Conservation (phyloP, 1,139 yeast genomes). For the Debaryomyces coudertii region DNA sequence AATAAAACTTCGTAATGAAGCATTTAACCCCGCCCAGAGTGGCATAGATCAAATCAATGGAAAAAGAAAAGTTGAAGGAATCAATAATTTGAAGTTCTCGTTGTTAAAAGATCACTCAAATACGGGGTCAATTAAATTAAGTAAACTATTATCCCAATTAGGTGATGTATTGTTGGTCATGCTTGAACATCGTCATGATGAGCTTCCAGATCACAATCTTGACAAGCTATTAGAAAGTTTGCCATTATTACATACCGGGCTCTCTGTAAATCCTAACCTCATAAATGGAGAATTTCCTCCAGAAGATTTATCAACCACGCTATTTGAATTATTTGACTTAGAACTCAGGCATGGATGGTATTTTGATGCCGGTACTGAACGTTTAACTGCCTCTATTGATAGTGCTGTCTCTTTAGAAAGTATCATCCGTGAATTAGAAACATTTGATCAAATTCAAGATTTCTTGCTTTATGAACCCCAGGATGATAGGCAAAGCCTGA, state of each 20-base stretch:
- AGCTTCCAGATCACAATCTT: constrained; percentile 22
- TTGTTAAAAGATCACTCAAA: constrained; percentile 23
- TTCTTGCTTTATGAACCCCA: constrained; percentile 22
- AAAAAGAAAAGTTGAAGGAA: constrained; percentile 14
- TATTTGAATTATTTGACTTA: constrained; percentile 46
- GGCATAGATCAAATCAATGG: constrained; percentile 8
- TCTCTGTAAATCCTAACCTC: constrained; percentile 73
- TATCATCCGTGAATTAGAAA: constrained; percentile 32
- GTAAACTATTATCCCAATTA: constrained; percentile 44
- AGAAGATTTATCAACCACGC: constrained; percentile 34
- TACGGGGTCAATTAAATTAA: constrained; percentile 27
- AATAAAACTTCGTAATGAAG: constrained; percentile 20
- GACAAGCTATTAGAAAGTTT: constrained; percentile 50
- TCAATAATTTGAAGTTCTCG: constrained; percentile 28
- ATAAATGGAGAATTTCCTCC: constrained; percentile 60
- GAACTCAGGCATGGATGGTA: constrained; percentile 58
- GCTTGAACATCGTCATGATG: constrained; percentile 15
- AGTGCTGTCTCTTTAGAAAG: constrained; percentile 23
- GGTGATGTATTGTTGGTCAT: constrained; percentile 46
- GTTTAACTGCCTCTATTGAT: constrained; percentile 10
- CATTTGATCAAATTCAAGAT: constrained; percentile 53
- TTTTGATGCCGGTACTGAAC: constrained; percentile 21
- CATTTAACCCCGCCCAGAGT: constrained; percentile 14
- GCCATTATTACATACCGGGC: constrained; percentile 72
- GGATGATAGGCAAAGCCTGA: constrained; percentile 15